Percentiles rank a stretch among this genome's conserved stretches.
phyloP scores from a whole-genome alignment of 768 basidiomycete genomes.

The Wakefieldia striispora region DNA sequence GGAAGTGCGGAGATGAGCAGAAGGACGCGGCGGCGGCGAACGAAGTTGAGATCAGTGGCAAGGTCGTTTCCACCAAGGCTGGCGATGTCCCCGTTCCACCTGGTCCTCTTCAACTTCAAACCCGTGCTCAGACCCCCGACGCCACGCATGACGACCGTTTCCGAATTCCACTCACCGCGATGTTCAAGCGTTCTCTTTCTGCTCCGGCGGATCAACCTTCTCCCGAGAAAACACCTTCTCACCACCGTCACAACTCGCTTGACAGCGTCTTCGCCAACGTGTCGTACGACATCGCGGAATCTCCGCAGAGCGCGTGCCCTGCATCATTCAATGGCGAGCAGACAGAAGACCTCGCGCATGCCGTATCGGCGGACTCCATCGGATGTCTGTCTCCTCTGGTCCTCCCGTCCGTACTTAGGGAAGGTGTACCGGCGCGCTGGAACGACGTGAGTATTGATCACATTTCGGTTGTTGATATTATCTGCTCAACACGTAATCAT shows the following conservation, averaged over 20 bases:
- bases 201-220: conserved; percentile 41
- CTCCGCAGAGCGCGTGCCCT: conserved; percentile 11
- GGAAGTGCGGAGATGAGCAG: conserved; percentile 26
- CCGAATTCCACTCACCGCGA: conserved; percentile 54
- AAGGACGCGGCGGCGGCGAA: conserved; percentile 12
- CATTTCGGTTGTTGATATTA: conserved; percentile 8
- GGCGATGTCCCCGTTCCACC: background rate
- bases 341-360: conserved; percentile 20
- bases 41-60: conserved; percentile 9
- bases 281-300: conserved; percentile 29
- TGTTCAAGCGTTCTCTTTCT: conserved; percentile 66
- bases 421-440: conserved; percentile 31
- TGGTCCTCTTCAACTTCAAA: conserved; percentile 6
- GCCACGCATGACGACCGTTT: conserved; percentile 32
- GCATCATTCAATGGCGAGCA: conserved; percentile 17
- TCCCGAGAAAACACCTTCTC: conserved; percentile 8
- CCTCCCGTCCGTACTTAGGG: conserved; percentile 30
- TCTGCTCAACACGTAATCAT: conserved; percentile 19
- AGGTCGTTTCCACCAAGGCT: conserved; percentile 2
- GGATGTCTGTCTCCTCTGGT: conserved; percentile 31
- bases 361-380: conserved; percentile 21
- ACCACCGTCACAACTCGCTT: conserved; percentile 23
- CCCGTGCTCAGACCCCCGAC: conserved; percentile 31
- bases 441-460: conserved; percentile 30
- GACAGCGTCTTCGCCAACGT: conserved; percentile 32